These are phyloP conservation scores for Fusarium torulosum DNA, from an alignment of 2,329 filamentous ascomycete genomes.

Conservation along the genomic window DNA sequence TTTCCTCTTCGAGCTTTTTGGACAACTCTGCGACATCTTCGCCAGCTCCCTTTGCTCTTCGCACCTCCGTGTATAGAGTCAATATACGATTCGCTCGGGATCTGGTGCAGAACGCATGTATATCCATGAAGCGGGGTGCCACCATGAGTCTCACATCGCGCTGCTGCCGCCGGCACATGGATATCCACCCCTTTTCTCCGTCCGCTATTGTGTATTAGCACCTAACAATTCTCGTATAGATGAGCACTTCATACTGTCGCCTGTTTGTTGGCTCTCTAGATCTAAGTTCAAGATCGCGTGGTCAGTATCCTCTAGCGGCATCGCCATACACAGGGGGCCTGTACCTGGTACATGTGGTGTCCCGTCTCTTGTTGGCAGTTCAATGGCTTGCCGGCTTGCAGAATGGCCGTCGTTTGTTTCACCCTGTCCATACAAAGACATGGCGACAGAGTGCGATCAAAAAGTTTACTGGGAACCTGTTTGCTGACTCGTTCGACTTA, in stretches of 20 bases:
- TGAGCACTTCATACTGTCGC: neutral
- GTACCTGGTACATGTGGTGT: constrained; percentile 1
- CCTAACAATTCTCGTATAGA: neutral
- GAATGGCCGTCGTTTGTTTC: neutral
- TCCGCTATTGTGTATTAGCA: neutral
- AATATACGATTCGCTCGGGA: neutral
- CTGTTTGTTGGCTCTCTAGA: neutral
- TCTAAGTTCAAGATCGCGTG: neutral
- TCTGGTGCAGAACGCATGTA: neutral
- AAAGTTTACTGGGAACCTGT: neutral
- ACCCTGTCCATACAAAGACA: neutral
- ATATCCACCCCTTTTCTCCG: neutral
- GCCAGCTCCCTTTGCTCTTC: neutral
- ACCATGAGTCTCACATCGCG: constrained; percentile 11
- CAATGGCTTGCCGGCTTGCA: neutral
- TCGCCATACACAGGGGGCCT: neutral
- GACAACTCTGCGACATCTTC: neutral
- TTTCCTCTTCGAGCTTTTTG: neutral
- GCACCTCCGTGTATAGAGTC: neutral
- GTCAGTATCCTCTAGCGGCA: neutral
- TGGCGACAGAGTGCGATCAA: neutral
- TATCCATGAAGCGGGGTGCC: constrained; percentile 1
- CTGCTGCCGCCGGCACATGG: constrained; percentile 3
- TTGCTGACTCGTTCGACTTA: neutral
- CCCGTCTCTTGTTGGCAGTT: neutral